Evolutionary conservation across 2,329 filamentous ascomycete genomes (phyloP).

Genomic region (Nemania sp.): DNA sequence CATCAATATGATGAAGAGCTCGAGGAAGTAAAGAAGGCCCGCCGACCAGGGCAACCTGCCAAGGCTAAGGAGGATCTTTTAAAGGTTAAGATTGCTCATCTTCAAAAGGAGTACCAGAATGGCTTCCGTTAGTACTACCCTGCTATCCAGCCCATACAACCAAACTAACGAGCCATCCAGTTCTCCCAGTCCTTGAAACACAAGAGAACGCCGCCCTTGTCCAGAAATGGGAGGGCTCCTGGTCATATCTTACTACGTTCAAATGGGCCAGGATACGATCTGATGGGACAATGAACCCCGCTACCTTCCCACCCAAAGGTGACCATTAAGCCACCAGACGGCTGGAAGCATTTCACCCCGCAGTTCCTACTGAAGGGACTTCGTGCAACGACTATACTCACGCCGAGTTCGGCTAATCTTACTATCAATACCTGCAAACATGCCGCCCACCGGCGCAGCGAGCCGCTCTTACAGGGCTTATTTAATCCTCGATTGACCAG

Average conservation of each 20-base stretch:
- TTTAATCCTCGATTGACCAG: conserved; percentile 28
- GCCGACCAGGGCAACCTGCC: conserved; percentile 82
- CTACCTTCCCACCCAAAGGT: conserved; percentile 81
- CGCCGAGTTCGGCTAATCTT: conserved; percentile 49
- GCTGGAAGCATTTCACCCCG: conserved; percentile 23
- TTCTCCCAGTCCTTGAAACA: conserved; percentile 80
- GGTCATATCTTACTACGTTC: conserved; percentile 81
- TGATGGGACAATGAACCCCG: conserved; percentile 72
- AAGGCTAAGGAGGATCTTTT: conserved; percentile 82
- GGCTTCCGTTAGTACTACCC: conserved; percentile 76
- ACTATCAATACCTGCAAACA: conserved; percentile 45
- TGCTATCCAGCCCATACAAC: conserved; percentile 25
- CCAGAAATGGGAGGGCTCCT: conserved; percentile 83
- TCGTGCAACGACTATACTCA: conserved; percentile 32
- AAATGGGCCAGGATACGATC: conserved; percentile 81
- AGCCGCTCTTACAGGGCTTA: conserved; percentile 39
- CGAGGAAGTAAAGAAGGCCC: conserved; percentile 71
- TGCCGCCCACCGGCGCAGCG: conserved; percentile 45
- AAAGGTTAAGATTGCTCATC: conserved; percentile 74
- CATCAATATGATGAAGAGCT: conserved; percentile 79
- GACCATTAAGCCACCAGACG: conserved; percentile 41
- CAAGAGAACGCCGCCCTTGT: conserved; percentile 74
- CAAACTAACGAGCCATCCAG: conserved; percentile 54
- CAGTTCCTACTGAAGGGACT: conserved; percentile 20
- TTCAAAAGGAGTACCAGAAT: conserved; percentile 82